Conservation (phyloP, 768 basidiomycete species). For the Strobilomyces dryophilus region DNA sequence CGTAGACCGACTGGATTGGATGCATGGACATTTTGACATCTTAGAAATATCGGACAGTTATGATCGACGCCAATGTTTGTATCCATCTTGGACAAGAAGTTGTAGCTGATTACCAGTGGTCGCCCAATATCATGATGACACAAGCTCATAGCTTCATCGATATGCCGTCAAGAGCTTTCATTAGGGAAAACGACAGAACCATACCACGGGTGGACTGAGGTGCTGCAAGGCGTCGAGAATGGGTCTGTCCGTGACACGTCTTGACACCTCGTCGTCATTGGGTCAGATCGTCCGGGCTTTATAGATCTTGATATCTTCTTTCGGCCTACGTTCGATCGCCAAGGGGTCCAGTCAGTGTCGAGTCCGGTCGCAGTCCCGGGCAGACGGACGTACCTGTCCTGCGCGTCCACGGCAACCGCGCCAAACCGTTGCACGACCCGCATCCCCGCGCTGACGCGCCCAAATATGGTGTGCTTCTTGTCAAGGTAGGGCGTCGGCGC, state of each 20-base stretch:
- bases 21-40: neutral
- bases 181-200: too few relatives aligned
- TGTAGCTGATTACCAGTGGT: too few relatives aligned
- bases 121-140: too few relatives aligned
- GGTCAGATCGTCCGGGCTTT: constrained; percentile 48
- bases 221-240: too few relatives aligned
- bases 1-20: too few relatives aligned
- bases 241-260: too few relatives aligned
- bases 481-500: constrained; percentile 82
- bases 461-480: constrained; percentile 85
- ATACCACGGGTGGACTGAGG: too few relatives aligned
- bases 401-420: constrained; percentile 82
- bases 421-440: constrained; percentile 88
- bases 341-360: neutral
- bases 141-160: too few relatives aligned
- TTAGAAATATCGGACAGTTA: neutral
- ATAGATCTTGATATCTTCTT: constrained; percentile 86
- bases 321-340: constrained; percentile 33
- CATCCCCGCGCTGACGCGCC: constrained; percentile 89
- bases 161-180: too few relatives aligned
- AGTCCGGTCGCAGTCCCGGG: neutral
- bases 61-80: too few relatives aligned
- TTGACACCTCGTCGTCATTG: neutral
- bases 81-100: neutral
- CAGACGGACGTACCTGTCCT: constrained; percentile 54